Evolutionary conservation across 768 basidiomycete genomes (phyloP), one percentile per base, ranked within the genome.

Genomic region (Boletus insuetus): DNA sequence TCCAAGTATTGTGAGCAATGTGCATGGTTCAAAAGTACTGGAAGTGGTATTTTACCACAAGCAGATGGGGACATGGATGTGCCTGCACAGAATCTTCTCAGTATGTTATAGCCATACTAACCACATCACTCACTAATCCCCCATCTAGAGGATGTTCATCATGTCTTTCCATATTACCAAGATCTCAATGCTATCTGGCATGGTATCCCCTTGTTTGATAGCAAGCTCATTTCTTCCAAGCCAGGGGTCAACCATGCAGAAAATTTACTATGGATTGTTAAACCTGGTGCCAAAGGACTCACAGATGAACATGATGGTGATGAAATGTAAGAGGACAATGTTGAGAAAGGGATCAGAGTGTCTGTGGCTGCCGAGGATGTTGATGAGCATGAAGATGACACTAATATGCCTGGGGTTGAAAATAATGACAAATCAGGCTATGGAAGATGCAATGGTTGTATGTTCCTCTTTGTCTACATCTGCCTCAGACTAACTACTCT

Each of bases 131-230:
- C 10, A 22, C 34, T 35, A 31, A 48, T 22, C 9, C 10, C 8
- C 16, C 17, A 22, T 40, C 24, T 37, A 61, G 51, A 45, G 4
- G 48, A 61, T 9, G 34, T 61, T 1, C 38, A 50, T 9, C 5
- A 5, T 7, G 2, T 43, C 1, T 61, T 58, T 16, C 60, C 47
- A 2, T 61, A 58, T 11, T 61, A 52, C 3, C 6, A 54, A 14
- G 50, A 53, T 2, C 56, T 61, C 7, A 7, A 61, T 9, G 6
- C 41, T 0, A 53, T 61, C 43, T 61, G 56, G 54, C 22, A 38
- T 26, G 51, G 44, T 1, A 53, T 56, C 12, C 51, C 48, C 0
- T 56, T 44, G 8, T 56, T 56, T 16, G 26, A 56, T 11, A 56
- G 51, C 4, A 6, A 49, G 2, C 46, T 59, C 0, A 10, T 56